These are phyloP conservation scores for Tulasnella sp. DNA, from an alignment of 768 basidiomycete genomes.

Conservation along the genomic window DNA sequence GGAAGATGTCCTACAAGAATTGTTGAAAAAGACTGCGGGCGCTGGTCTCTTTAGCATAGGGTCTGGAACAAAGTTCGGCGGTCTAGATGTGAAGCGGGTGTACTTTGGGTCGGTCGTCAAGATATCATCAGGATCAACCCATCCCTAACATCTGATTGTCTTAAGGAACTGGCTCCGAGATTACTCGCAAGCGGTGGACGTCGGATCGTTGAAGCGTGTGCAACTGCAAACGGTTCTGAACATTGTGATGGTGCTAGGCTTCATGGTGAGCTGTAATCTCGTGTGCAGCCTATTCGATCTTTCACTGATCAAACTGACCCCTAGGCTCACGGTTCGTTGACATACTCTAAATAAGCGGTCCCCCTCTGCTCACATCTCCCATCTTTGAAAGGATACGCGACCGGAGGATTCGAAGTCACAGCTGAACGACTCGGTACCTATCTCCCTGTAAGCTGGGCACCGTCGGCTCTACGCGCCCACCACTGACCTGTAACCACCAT, in stretches of 20 bases:
- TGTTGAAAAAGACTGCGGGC: slow-evolving; percentile 39
- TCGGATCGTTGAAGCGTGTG: slow-evolving; percentile 39
- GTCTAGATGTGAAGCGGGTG: slow-evolving; percentile 73
- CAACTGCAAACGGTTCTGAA: slow-evolving; percentile 68
- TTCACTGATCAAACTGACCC: too few relatives aligned
- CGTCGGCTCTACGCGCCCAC: too few relatives aligned
- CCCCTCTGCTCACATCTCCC: neutral
- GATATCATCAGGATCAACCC: neutral
- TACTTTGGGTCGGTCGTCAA: slow-evolving; percentile 54
- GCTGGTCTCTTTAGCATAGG: slow-evolving; percentile 40
- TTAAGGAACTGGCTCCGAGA: slow-evolving; percentile 78
- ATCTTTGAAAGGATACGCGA: slow-evolving; percentile 48
- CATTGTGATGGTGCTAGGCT: slow-evolving; percentile 81
- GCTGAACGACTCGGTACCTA: slow-evolving; percentile 74
- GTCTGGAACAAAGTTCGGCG: slow-evolving; percentile 57
- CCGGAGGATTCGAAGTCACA: slow-evolving; percentile 79
- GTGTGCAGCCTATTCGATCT: too few relatives aligned
- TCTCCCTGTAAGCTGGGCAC: slow-evolving; percentile 45
- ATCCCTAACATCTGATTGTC: slow-evolving; percentile 16
- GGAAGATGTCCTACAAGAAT: slow-evolving; percentile 59
- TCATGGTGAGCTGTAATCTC: slow-evolving; percentile 59
- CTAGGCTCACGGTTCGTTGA: neutral
- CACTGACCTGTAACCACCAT: too few relatives aligned
- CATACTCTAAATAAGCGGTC: neutral
- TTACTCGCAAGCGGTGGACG: slow-evolving; percentile 83